These are phyloP conservation scores for Quercus alba DNA, from an alignment of 306 rosid genomes.

Conservation along the genomic window DNA sequence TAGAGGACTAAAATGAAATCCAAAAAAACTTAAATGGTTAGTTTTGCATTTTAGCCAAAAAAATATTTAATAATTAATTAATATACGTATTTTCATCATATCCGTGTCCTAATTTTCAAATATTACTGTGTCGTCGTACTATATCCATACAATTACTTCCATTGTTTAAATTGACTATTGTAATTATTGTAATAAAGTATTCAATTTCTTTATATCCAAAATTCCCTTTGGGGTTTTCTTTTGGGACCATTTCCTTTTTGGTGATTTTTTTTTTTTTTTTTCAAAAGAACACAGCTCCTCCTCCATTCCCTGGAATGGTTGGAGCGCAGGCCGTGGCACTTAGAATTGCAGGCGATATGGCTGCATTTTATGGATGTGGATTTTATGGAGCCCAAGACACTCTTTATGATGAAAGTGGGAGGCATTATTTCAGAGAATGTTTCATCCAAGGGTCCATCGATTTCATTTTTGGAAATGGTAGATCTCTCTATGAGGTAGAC, in stretches of 20 bases:
- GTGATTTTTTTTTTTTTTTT: background rate
- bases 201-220: too few relatives aligned
- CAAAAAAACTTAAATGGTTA: too few relatives aligned
- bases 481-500: conserved; percentile 68
- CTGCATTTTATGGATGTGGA: conserved; percentile 80
- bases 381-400: conserved; percentile 90
- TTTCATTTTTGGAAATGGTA: conserved; percentile 81
- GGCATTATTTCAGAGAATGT: conserved; percentile 71
- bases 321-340: conserved; percentile 88
- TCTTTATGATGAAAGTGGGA: conserved; percentile 65
- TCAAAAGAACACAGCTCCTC: conserved; percentile 60
- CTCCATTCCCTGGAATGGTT: conserved; percentile 47
- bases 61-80: too few relatives aligned
- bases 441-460: conserved; percentile 88
- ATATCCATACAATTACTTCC: too few relatives aligned
- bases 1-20: fast-evolving
- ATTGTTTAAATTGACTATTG: too few relatives aligned
- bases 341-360: conserved; percentile 60
- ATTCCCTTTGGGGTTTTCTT: too few relatives aligned
- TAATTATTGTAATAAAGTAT: too few relatives aligned
- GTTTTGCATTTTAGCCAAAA: too few relatives aligned
- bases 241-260: background rate
- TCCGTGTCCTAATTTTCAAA: too few relatives aligned
- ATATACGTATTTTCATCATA: too few relatives aligned
- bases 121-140: too few relatives aligned